phyloP scores from a whole-genome alignment of 192 early-diverging fungal genomes.

The Umbelopsis ramanniana region DNA sequence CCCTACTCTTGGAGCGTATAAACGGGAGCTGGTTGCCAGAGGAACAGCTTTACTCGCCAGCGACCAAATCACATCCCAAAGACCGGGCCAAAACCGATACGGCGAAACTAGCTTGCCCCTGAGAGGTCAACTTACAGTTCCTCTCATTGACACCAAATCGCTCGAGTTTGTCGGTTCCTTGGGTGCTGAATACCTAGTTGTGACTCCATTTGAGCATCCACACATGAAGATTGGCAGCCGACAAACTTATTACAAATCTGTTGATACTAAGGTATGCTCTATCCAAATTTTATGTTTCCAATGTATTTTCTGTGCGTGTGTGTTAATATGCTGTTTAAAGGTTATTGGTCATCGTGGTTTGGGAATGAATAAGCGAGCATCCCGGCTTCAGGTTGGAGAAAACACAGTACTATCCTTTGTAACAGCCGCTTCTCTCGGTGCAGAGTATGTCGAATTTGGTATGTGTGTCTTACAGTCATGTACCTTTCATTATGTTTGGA shows the following conservation, averaged over 20 bases:
- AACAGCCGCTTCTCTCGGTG: conserved; percentile 82
- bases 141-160: conserved; percentile 51
- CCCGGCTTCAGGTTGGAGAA: conserved; percentile 82
- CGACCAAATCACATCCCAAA: conserved; percentile 46
- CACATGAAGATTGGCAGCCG: conserved; percentile 60
- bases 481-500: not conserved
- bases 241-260: conserved; percentile 62
- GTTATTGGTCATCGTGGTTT: conserved; percentile 91
- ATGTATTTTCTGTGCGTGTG: too few species aligned
- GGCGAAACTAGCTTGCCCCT: conserved; percentile 28
- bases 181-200: conserved; percentile 62
- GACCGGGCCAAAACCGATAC: conserved; percentile 42
- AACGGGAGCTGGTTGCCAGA: conserved; percentile 50
- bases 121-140: conserved; percentile 61
- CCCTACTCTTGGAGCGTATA: conserved; percentile 56
- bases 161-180: conserved; percentile 63
- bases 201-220: conserved; percentile 64
- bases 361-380: conserved; percentile 77
- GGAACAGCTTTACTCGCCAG: conserved; percentile 60
- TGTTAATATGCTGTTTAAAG: conserved; percentile 22
- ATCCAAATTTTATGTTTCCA: not conserved
- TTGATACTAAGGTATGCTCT: conserved; percentile 55
- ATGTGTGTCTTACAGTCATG: not conserved
- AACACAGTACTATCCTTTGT: conserved; percentile 90
- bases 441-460: conserved; percentile 91